Evolutionary conservation across 148 eudicot genomes (phyloP).

Genomic region (Spergularia bocconei): DNA sequence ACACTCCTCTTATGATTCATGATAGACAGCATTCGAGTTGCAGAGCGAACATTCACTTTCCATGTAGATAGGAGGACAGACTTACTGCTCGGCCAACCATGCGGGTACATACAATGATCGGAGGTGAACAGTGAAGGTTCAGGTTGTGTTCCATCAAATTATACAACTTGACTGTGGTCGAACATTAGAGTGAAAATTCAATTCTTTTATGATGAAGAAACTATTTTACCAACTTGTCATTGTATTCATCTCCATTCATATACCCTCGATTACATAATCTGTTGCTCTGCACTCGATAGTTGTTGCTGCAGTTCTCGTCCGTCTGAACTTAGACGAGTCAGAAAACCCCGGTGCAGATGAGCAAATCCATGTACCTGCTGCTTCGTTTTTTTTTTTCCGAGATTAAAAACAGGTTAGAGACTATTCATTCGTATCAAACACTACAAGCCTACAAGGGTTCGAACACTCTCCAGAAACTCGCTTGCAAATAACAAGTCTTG

Average conservation of each 20-base stretch:
- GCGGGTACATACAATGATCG: too few relatives aligned
- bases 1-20: not conserved
- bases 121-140: too few relatives aligned
- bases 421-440: too few relatives aligned
- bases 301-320: not conserved
- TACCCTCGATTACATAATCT: conserved; percentile 13
- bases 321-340: not conserved
- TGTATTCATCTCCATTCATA: conserved; percentile 21
- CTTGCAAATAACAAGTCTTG: too few relatives aligned
- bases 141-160: not conserved
- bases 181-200: conserved; percentile 5
- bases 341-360: too few relatives aligned
- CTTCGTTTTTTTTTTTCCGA: too few relatives aligned
- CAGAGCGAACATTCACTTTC: conserved; percentile 1
- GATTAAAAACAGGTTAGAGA: too few relatives aligned
- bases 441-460: too few relatives aligned
- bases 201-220: conserved; percentile 15
- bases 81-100: too few relatives aligned
- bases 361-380: too few relatives aligned
- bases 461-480: too few relatives aligned
- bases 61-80: conserved; percentile 14
- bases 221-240: conserved; percentile 2
- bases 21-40: not conserved
- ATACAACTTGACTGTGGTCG: conserved; percentile 10
- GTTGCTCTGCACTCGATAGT: not conserved